Percentiles rank a stretch among this genome's conserved stretches.
Conservation (phyloP, 345 rosid species). For the Anastatica hierochuntica region DNA sequence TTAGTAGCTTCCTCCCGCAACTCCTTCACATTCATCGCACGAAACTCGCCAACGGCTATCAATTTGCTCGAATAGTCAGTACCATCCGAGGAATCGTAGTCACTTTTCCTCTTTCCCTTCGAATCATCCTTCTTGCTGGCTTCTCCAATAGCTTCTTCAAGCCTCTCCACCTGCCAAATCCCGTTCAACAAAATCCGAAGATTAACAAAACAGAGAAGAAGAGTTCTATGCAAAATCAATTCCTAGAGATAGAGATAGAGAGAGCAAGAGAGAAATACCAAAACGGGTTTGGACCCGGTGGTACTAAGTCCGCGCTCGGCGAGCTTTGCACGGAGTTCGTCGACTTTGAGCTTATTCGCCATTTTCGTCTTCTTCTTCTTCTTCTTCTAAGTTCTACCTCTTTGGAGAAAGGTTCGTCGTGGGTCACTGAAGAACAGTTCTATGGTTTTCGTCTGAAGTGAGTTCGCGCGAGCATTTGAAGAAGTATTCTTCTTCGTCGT, state of each 20-base stretch:
- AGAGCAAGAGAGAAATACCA: constrained; percentile 27
- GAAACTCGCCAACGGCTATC: constrained; percentile 37
- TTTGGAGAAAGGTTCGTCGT: not conserved
- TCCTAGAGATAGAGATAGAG: not conserved
- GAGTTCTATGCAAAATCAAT: not conserved
- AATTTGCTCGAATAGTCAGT: constrained; percentile 34
- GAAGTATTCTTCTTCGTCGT: not conserved
- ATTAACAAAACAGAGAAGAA: not conserved
- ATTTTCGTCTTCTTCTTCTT: constrained; percentile 15
- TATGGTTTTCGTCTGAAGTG: constrained; percentile 6
- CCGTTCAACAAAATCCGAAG: not conserved
- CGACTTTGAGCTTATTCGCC: constrained; percentile 52
- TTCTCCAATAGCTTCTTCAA: constrained; percentile 41
- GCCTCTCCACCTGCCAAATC: constrained; percentile 46
- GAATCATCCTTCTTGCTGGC: constrained; percentile 19
- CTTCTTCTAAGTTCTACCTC: not conserved
- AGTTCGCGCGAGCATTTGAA: constrained; percentile 21
- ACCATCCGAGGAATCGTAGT: constrained; percentile 12
- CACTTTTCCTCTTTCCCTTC: constrained; percentile 42
- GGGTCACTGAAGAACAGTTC: not conserved
- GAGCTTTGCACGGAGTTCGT: constrained; percentile 60
- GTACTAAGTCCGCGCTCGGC: constrained; percentile 55
- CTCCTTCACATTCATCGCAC: constrained; percentile 51
- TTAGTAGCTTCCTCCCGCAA: constrained; percentile 60
- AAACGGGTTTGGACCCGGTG: constrained; percentile 48